phyloP scores from a whole-genome alignment of 179 eudicot species.

The Vitellaria paradoxa region DNA sequence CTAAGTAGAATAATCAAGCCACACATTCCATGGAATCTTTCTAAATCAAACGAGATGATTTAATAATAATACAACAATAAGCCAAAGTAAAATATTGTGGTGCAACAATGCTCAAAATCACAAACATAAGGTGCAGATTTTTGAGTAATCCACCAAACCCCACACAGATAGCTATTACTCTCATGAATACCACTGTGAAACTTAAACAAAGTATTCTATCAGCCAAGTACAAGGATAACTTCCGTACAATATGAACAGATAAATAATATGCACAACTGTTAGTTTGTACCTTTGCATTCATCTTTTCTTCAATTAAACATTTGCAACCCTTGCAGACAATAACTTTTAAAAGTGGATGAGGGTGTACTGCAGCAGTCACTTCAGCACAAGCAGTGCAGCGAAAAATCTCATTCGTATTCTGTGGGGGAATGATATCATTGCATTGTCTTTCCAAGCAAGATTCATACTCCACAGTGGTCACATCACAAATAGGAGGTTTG shows the following conservation, averaged over 20 bases:
- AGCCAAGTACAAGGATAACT: not conserved
- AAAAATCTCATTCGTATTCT: conserved; percentile 25
- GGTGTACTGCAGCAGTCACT: conserved; percentile 37
- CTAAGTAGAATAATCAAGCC: not conserved
- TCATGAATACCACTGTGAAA: not conserved
- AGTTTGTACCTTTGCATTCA: conserved; percentile 34
- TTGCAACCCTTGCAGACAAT: conserved; percentile 68
- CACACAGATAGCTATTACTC: not conserved
- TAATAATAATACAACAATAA: not conserved
- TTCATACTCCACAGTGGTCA: conserved; percentile 11
- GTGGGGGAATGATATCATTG: conserved; percentile 4
- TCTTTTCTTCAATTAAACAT: conserved; percentile 45
- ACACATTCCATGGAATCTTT: not conserved
- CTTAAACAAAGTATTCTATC: not conserved
- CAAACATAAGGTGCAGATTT: not conserved
- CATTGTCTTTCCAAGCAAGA: conserved; percentile 21
- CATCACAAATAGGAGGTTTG: conserved; percentile 16
- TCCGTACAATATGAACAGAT: no score
- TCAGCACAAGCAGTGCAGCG: conserved; percentile 68
- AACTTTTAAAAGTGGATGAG: conserved; percentile 72
- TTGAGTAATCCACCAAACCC: not conserved
- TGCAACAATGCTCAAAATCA: not conserved
- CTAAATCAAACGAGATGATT: not conserved
- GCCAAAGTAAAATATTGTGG: not conserved
- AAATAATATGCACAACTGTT: not conserved